These are phyloP conservation scores for Withania somnifera DNA, from an alignment of 305 asterid species.

Conservation along the genomic window DNA sequence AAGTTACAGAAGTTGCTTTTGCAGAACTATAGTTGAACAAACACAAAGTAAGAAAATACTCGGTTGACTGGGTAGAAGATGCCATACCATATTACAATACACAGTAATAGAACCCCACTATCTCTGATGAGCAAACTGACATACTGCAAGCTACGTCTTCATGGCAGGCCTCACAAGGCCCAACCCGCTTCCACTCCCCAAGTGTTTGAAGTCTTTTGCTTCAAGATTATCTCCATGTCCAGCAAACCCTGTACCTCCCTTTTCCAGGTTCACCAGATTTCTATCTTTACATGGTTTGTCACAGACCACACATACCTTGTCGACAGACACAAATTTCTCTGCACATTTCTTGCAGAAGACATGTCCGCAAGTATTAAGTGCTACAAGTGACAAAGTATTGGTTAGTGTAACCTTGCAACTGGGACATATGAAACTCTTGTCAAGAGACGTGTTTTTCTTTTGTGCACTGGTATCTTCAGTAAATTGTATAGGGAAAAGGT, in stretches of 20 bases:
- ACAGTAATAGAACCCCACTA: background rate
- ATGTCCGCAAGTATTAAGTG: slow-evolving; percentile 81
- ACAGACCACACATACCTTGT: slow-evolving; percentile 77
- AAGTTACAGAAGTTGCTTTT: background rate
- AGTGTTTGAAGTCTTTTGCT: slow-evolving; percentile 76
- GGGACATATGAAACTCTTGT: slow-evolving; percentile 66
- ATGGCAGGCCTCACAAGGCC: slow-evolving; percentile 82
- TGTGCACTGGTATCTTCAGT: slow-evolving; percentile 49
- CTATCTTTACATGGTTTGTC: slow-evolving; percentile 72
- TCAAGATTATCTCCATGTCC: slow-evolving; percentile 85
- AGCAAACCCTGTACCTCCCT: slow-evolving; percentile 96
- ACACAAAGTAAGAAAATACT: background rate
- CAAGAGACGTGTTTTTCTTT: slow-evolving; percentile 44
- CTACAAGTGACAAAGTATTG: slow-evolving; percentile 57
- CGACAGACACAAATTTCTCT: slow-evolving; percentile 57
- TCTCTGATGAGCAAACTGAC: background rate
- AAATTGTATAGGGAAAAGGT: slow-evolving; percentile 50
- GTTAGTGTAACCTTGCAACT: slow-evolving; percentile 90
- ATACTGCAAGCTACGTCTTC: slow-evolving; percentile 41
- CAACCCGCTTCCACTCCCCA: slow-evolving; percentile 92
- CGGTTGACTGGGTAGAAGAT: background rate
- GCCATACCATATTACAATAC: background rate
- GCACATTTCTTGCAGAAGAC: slow-evolving; percentile 94
- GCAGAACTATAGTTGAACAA: background rate
- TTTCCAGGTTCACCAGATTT: slow-evolving; percentile 49